A percentile compares a stretch with the other conserved stretches of the same genome.
These are phyloP conservation scores for Lasiodiplodia sp. DNA, from an alignment of 2,329 filamentous ascomycete genomes.

Conservation along the genomic window DNA sequence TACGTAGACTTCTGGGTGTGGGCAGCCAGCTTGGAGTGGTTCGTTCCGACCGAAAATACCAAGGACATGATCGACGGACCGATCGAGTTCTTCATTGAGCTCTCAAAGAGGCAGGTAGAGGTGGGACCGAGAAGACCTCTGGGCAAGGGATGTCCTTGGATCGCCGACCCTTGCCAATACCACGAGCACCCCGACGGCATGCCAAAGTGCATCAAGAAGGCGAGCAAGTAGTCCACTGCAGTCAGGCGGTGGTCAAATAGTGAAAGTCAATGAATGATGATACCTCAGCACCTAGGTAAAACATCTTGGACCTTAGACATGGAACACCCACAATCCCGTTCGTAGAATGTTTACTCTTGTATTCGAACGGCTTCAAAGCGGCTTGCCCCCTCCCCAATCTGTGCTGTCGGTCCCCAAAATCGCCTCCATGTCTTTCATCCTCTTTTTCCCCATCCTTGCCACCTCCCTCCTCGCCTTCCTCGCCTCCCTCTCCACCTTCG, in stretches of 20 bases:
- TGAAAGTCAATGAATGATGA: too few relatives aligned
- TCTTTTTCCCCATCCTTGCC: neutral
- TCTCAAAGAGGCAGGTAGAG: neutral
- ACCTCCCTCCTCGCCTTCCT: neutral
- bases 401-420: neutral
- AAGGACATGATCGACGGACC: neutral
- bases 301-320: too few relatives aligned
- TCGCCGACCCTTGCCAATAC: neutral
- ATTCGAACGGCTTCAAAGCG: neutral
- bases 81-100: neutral
- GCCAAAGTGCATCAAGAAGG: neutral
- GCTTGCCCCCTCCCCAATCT: neutral
- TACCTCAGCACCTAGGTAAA: too few relatives aligned
- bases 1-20: neutral
- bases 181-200: neutral
- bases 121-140: neutral
- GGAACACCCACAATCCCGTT: too few relatives aligned
- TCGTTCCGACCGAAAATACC: too few relatives aligned
- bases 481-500: constrained; percentile 44
- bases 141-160: neutral
- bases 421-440: neutral
- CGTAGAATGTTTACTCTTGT: too few relatives aligned
- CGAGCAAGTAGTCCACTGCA: neutral
- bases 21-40: too few relatives aligned
- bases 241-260: too few relatives aligned